A percentile compares a stretch with the other conserved stretches of the same genome.
Conservation (phyloP, 2,329 filamentous ascomycete genomes). For the Sporothrix humicola region DNA sequence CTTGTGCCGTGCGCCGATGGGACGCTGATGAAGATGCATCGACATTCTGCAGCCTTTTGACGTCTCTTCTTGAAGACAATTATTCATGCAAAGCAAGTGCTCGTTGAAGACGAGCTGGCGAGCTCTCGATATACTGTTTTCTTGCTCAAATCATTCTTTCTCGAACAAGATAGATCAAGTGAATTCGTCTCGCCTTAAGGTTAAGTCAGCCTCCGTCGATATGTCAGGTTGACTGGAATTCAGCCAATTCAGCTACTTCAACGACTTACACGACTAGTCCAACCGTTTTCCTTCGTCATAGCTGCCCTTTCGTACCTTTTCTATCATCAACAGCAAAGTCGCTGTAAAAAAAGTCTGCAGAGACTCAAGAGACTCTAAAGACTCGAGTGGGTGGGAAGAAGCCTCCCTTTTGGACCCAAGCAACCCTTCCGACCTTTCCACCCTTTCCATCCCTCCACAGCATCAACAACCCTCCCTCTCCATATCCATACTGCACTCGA, state of each 20-base stretch:
- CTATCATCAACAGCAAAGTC: too few relatives aligned
- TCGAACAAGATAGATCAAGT: background rate
- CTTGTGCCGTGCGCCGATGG: background rate
- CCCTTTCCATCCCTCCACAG: constrained; percentile 23
- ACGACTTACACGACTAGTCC: constrained; percentile 9
- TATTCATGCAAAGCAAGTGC: background rate
- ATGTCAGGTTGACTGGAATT: constrained; percentile 24
- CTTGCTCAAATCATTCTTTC: too few relatives aligned
- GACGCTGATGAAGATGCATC: background rate
- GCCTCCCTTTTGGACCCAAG: constrained; percentile 25
- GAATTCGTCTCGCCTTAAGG: background rate
- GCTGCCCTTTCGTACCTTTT: background rate
- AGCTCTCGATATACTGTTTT: background rate
- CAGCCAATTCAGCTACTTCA: constrained; percentile 5
- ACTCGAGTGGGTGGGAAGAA: constrained; percentile 17
- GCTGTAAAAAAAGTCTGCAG: background rate
- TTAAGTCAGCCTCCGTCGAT: background rate
- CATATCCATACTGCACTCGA: background rate
- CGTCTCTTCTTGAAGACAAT: background rate
- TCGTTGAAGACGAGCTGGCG: too few relatives aligned
- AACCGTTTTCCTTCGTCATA: background rate
- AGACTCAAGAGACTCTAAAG: too few relatives aligned
- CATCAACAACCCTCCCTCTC: constrained; percentile 28
- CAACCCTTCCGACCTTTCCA: background rate
- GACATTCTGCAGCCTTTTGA: background rate